Evolutionary conservation across 1,139 yeast genomes (phyloP).

Genomic region (Casaregolazyma lundiana): DNA sequence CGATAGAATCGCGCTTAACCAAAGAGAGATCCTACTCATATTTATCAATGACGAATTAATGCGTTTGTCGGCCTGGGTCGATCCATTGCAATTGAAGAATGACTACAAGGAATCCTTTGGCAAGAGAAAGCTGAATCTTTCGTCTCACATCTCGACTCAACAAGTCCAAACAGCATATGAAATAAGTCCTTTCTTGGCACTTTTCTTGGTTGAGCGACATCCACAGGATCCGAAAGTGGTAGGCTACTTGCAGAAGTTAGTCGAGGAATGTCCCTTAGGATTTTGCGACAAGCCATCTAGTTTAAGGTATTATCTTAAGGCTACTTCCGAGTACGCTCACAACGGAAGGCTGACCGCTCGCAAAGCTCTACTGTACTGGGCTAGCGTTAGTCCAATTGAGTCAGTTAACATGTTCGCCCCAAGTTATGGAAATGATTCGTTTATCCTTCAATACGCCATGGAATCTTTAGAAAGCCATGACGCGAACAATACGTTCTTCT

Average conservation of each 20-base stretch:
- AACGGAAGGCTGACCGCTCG: constrained; percentile 22
- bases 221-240: constrained; percentile 29
- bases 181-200: constrained; percentile 69
- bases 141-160: constrained; percentile 17
- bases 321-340: constrained; percentile 11
- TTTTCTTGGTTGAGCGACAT: constrained; percentile 62
- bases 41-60: constrained; percentile 75
- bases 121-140: constrained; percentile 13
- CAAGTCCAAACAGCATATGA: constrained; percentile 52
- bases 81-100: constrained; percentile 50
- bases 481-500: constrained; percentile 84
- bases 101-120: constrained; percentile 21
- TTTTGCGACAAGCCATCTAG: constrained; percentile 64
- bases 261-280: constrained; percentile 54
- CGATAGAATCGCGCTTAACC: constrained; percentile 15
- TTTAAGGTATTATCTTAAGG: constrained; percentile 40
- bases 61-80: constrained; percentile 72
- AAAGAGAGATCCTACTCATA: constrained; percentile 49
- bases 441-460: constrained; percentile 80
- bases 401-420: constrained; percentile 83
- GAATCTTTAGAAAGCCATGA: constrained; percentile 86
- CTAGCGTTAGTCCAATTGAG: constrained; percentile 75
- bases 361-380: constrained; percentile 57
- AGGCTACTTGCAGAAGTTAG: constrained; percentile 44
- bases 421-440: constrained; percentile 62